A percentile compares a stretch with the other conserved stretches of the same genome.
phyloP scores from a whole-genome alignment of 2,329 filamentous ascomycete species.

The Stachybotrys chlorohalonatus region DNA sequence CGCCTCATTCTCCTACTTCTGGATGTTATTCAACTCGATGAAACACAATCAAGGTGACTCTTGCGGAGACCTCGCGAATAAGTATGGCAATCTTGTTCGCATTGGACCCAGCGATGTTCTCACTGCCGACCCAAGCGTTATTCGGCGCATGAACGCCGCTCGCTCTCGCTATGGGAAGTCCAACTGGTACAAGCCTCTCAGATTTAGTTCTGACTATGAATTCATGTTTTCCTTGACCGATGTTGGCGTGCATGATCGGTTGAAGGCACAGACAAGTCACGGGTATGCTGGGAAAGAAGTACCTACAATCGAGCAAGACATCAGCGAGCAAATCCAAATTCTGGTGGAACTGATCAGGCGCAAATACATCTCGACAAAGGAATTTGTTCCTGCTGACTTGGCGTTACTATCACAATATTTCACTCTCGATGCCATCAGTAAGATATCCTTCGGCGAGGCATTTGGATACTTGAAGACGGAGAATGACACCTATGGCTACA shows the following conservation, averaged over 20 bases:
- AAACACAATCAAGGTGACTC: neutral
- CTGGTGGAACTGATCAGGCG: neutral
- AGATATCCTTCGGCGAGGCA: constrained; percentile 33
- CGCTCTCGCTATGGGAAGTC: neutral
- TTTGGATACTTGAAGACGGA: constrained; percentile 29
- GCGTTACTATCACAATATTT: constrained; percentile 27
- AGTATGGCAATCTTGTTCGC: neutral
- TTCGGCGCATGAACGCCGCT: neutral
- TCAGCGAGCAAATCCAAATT: neutral
- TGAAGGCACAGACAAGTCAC: neutral
- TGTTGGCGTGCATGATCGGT: neutral
- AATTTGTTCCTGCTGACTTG: neutral
- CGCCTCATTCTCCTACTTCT: constrained; percentile 9
- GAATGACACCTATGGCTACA: neutral
- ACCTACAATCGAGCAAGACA: neutral
- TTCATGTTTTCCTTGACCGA: neutral
- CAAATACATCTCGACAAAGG: neutral
- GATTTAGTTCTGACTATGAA: neutral
- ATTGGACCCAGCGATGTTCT: neutral
- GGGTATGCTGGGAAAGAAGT: neutral
- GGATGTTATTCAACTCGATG: constrained; percentile 27
- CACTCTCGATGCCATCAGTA: constrained; percentile 40
- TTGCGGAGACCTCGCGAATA: neutral
- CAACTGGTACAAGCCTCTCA: neutral
- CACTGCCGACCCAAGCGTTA: neutral